Evolutionary conservation across 305 asterid species (phyloP).

Genomic region (Rubia tinctorum): DNA sequence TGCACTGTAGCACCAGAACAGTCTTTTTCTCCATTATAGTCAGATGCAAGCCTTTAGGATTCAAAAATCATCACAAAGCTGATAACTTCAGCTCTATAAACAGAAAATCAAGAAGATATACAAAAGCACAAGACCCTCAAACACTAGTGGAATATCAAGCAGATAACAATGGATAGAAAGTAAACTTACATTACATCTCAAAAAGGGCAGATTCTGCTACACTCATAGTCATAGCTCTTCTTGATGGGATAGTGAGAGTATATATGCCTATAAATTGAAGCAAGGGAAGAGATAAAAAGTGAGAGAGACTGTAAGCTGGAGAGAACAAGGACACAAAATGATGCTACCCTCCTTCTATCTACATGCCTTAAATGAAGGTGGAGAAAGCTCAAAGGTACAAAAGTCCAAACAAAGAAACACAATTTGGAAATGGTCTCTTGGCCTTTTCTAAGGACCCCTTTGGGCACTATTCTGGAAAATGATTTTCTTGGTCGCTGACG

Average conservation of each 20-base stretch:
- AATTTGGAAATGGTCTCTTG: neutral
- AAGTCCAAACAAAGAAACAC: neutral
- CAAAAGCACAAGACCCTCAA: neutral
- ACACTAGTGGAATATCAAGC: neutral
- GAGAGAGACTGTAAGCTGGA: neutral
- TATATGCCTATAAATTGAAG: neutral
- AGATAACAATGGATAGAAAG: neutral
- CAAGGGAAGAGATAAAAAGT: neutral
- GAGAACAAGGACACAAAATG: neutral
- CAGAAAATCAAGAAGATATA: neutral
- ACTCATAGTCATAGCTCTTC: neutral
- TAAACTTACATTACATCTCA: constrained; percentile 3
- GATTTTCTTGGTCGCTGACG: constrained; percentile 17
- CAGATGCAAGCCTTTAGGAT: neutral
- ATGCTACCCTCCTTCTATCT: neutral
- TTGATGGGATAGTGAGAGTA: neutral
- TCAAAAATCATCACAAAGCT: neutral
- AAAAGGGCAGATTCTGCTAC: neutral
- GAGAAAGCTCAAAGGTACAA: neutral
- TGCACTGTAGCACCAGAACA: too few species aligned
- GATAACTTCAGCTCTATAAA: neutral
- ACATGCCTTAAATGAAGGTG: neutral
- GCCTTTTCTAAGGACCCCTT: neutral
- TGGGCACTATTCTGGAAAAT: neutral
- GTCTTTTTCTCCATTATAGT: too few species aligned